These are phyloP conservation scores for Colletotrichum incanum DNA, from an alignment of 2,329 filamentous ascomycete species.

Conservation along the genomic window DNA sequence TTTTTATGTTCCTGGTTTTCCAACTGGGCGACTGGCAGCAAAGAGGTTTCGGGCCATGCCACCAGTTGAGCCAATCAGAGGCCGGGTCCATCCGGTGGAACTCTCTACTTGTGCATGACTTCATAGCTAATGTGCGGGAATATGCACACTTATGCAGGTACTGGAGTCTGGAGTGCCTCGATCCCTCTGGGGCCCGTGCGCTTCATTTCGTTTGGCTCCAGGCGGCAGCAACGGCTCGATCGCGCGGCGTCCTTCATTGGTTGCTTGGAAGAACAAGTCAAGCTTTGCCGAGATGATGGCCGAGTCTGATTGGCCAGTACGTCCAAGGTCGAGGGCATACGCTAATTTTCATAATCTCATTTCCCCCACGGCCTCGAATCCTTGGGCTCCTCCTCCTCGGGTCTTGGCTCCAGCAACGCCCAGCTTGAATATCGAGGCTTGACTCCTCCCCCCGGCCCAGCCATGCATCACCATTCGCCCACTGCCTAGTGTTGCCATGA, in stretches of 20 bases:
- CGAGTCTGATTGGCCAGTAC: conserved; percentile 39
- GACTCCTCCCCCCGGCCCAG: conserved; percentile 2
- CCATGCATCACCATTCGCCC: conserved; percentile 25
- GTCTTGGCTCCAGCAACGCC: conserved; percentile 2
- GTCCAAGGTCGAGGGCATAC: conserved; percentile 7
- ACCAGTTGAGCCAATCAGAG: conserved; percentile 6
- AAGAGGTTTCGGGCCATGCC: not conserved
- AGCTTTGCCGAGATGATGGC: conserved; percentile 43
- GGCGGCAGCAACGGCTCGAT: conserved; percentile 26
- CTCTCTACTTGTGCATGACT: conserved; percentile 25
- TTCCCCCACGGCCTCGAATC: conserved; percentile 35
- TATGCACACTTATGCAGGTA: conserved; percentile 43
- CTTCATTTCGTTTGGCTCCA: conserved; percentile 40
- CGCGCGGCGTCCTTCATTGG: conserved; percentile 36
- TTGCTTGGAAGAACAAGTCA: conserved; percentile 24
- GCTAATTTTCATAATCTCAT: conserved; percentile 30
- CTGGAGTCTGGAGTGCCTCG: conserved; percentile 1
- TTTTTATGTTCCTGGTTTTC: not conserved
- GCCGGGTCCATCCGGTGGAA: not conserved
- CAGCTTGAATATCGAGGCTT: conserved; percentile 16
- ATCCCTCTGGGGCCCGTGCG: conserved; percentile 16
- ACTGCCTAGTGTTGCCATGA: conserved; percentile 37
- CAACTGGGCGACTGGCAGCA: conserved; percentile 10
- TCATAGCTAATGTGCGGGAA: conserved; percentile 15
- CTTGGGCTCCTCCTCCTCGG: conserved; percentile 4